Evolutionary conservation across 2,329 filamentous ascomycete genomes (phyloP), one percentile per base, ranked within the genome.

Genomic region (Colletotrichum costaricense): DNA sequence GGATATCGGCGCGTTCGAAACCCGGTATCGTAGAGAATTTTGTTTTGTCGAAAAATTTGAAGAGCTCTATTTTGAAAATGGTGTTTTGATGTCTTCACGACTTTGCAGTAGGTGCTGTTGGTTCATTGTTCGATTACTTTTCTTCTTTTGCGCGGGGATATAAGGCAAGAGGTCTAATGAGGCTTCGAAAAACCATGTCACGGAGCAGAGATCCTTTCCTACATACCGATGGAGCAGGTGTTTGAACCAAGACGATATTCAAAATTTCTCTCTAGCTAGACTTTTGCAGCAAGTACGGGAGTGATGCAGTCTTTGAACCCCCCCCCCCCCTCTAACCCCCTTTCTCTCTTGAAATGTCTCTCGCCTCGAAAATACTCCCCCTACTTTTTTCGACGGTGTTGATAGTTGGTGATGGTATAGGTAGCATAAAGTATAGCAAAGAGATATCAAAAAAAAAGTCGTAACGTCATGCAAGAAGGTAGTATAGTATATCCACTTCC

Each of bases 381-480:
- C 28, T 3, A 11, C 7, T 14, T 16, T 52, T 28, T 16, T 46
- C 14, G 38, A 46, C 14, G 16, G 8, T 7, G 38, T 9, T 46
- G 38, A 19, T 42, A 6, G 38, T 11, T 42, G 38, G 4, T 22
- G 14, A 24, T 56, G 67, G 67, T 66, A 62, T 73, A 56, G n/a
- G 11, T 58, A 58, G 64, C 19, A 35, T 26, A 46, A 46, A n/a
- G 14, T 12, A 54, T 64, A 73, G 38, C 46, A 9, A 38, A 70
- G 22, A 46, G 66, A 16, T 30, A 54, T 46, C 22, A 30, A 30
- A 38, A 30, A 30, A 42, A 38, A 38, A 38, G 58, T 73, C 70
- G 60, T 73, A 62, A 73, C 35, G 49, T 73, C 70, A 35, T 73
- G 60, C 56, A 57, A 14, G 12, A 38, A 38, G 35, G 35, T 38